Evolutionary conservation across 176 grass and related monocot species (phyloP).

Genomic region (Paspalum notatum): DNA sequence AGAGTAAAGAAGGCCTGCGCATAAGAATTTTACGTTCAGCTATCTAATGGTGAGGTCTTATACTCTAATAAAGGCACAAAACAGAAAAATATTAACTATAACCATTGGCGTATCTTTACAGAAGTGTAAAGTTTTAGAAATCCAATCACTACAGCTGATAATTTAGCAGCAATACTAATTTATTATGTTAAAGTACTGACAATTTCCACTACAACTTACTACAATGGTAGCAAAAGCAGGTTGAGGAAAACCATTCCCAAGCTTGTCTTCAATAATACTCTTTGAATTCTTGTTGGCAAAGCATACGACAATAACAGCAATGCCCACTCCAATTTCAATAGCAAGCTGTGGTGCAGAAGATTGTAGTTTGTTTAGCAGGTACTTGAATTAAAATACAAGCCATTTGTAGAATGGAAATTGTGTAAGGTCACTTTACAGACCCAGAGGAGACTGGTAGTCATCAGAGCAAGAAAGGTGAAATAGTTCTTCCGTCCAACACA

Average conservation of each 20-base stretch:
- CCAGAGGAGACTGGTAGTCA: slow-evolving; percentile 81
- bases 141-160: background rate
- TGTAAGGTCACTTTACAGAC: slow-evolving; percentile 47
- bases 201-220: slow-evolving; percentile 58
- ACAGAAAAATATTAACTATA: background rate
- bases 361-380: background rate
- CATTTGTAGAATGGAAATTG: slow-evolving; percentile 28
- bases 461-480: slow-evolving; percentile 79
- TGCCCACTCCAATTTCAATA: slow-evolving; percentile 79
- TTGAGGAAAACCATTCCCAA: slow-evolving; percentile 80
- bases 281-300: slow-evolving; percentile 63
- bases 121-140: background rate
- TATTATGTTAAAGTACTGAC: background rate
- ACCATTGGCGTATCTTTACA: background rate
- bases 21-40: slow-evolving; percentile 29
- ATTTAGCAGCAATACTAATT: background rate
- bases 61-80: background rate
- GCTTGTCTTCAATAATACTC: slow-evolving; percentile 60
- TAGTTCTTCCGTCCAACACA: slow-evolving; percentile 95
- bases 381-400: background rate
- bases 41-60: background rate
- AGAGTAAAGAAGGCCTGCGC: slow-evolving; percentile 76
- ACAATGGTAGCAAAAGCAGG: slow-evolving; percentile 74
- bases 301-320: slow-evolving; percentile 76
- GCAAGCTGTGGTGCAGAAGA: slow-evolving; percentile 60